A percentile compares a stretch with the other conserved stretches of the same genome.
These are phyloP conservation scores for Fraxinus paxiana DNA, from an alignment of 305 asterid species.

Conservation along the genomic window DNA sequence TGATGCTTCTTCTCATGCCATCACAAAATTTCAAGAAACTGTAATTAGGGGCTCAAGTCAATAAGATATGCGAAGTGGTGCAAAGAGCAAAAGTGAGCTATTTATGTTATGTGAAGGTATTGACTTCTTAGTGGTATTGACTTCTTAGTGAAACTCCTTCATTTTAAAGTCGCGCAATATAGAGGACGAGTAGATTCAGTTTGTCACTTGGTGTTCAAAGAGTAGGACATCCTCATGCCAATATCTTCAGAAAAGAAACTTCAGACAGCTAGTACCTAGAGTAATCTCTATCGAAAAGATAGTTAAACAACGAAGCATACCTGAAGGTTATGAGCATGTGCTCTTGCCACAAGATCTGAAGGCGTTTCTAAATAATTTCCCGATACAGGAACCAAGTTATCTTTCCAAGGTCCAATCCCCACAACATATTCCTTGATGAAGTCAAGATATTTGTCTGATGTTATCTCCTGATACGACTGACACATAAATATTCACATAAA, in stretches of 20 bases:
- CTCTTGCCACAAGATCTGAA: conserved; percentile 78
- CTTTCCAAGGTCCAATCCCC: conserved; percentile 97
- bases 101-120: background rate
- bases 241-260: background rate
- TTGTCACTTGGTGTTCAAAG: background rate
- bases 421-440: conserved; percentile 78
- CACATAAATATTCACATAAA: background rate
- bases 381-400: conserved; percentile 49
- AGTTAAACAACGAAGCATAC: conserved; percentile 29
- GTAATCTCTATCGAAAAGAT: background rate
- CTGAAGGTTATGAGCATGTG: conserved; percentile 86
- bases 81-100: background rate
- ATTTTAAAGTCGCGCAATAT: background rate
- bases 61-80: background rate
- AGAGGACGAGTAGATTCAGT: background rate
- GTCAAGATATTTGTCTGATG: conserved; percentile 71
- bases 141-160: background rate
- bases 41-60: background rate
- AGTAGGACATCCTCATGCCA: background rate
- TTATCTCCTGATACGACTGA: conserved; percentile 85
- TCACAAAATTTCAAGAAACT: background rate
- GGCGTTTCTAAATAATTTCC: conserved; percentile 54
- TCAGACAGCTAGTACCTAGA: background rate
- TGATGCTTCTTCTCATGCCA: background rate
- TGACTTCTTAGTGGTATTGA: background rate